These are phyloP conservation scores for Brassica carinata DNA, from an alignment of 345 rosid species.

Conservation along the genomic window DNA sequence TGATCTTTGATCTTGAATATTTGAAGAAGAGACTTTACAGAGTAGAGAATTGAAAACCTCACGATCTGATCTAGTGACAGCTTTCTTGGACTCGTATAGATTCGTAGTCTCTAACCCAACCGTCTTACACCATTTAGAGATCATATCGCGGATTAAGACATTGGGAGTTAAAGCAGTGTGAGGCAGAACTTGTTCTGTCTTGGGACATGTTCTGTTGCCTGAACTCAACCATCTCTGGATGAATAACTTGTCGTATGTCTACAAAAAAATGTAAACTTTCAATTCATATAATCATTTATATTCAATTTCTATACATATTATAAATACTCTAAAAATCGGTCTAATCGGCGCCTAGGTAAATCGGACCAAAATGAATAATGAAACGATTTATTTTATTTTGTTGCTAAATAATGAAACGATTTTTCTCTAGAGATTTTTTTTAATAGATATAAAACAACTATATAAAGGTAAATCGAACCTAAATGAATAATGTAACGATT, in stretches of 20 bases:
- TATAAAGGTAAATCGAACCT: too few species aligned
- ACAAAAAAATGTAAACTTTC: conserved; percentile 31
- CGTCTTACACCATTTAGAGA: conserved; percentile 77
- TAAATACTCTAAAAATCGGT: background rate
- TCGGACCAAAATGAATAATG: too few species aligned
- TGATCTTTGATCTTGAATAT: conserved; percentile 58
- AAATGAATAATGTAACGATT: too few species aligned
- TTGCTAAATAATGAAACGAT: too few species aligned
- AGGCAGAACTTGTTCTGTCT: conserved; percentile 80
- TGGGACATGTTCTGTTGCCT: conserved; percentile 87
- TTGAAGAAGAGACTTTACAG: conserved; percentile 52
- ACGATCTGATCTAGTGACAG: conserved; percentile 62
- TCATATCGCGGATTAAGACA: conserved; percentile 71
- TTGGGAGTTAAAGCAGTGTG: conserved; percentile 74
- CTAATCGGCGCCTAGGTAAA: too few species aligned
- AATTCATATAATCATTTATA: background rate
- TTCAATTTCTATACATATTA: background rate
- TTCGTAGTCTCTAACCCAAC: conserved; percentile 59
- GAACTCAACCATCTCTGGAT: conserved; percentile 85
- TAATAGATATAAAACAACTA: too few species aligned
- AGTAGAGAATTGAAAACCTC: conserved; percentile 65
- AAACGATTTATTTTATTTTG: too few species aligned
- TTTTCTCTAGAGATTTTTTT: too few species aligned
- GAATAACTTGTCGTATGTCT: conserved; percentile 85
- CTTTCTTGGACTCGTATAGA: conserved; percentile 45